These are phyloP conservation scores for Clonostachys chloroleuca DNA, from an alignment of 2,329 filamentous ascomycete species.

Conservation along the genomic window DNA sequence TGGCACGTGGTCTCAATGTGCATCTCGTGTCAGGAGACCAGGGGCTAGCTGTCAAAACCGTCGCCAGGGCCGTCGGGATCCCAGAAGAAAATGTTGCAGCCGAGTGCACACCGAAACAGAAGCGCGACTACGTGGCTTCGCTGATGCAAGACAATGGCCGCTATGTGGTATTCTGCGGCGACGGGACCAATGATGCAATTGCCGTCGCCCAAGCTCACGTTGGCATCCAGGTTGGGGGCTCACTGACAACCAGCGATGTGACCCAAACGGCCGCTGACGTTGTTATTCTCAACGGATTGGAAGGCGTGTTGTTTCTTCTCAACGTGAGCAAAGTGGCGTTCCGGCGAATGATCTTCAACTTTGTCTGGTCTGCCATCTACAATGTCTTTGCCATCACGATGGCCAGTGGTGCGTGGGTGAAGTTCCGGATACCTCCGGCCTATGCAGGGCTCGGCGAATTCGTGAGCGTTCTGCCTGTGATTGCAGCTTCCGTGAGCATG, in stretches of 20 bases:
- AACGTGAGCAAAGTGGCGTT: constrained; percentile 41
- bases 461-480: constrained; percentile 51
- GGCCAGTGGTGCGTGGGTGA: constrained; percentile 60
- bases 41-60: constrained; percentile 33
- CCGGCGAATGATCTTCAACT: constrained; percentile 60
- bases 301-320: constrained; percentile 53
- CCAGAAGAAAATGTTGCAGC: constrained; percentile 26
- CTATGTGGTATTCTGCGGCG: constrained; percentile 54
- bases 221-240: constrained; percentile 61
- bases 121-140: constrained; percentile 40
- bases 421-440: constrained; percentile 45
- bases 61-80: constrained; percentile 31
- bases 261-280: constrained; percentile 65
- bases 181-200: constrained; percentile 75
- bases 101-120: constrained; percentile 42
- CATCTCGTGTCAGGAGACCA: constrained; percentile 56
- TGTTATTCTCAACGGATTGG: constrained; percentile 56
- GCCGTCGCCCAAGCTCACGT: constrained; percentile 68
- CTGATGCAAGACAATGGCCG: constrained; percentile 25
- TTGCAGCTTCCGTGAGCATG: constrained; percentile 4
- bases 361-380: constrained; percentile 66
- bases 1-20: constrained; percentile 37
- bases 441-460: constrained; percentile 70
- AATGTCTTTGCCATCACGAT: constrained; percentile 66
- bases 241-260: constrained; percentile 44